phyloP scores from a whole-genome alignment of 2,329 filamentous ascomycete species.

The Orbilia blumenaviensis region DNA sequence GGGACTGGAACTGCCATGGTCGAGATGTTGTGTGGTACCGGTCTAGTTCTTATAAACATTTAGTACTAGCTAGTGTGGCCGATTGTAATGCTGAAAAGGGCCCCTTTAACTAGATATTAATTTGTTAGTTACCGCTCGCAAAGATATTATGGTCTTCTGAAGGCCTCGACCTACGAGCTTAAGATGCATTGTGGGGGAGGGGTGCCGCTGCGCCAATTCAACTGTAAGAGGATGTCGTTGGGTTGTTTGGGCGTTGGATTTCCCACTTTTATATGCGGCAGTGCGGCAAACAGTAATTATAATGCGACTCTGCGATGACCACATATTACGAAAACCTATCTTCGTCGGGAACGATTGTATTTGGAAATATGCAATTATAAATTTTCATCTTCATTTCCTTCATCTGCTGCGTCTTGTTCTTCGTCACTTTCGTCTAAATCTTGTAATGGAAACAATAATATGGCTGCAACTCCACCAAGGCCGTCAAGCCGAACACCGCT shows the following conservation, averaged over 20 bases:
- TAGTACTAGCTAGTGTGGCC: no score
- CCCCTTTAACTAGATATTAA: not conserved
- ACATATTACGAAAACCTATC: not conserved
- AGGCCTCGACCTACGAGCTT: not conserved
- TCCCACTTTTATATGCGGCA: slow-evolving; percentile 14
- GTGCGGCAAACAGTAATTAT: not conserved
- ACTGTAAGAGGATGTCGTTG: not conserved
- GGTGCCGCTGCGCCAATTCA: not conserved
- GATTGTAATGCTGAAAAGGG: not conserved
- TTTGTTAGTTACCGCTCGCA: not conserved
- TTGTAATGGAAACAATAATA: slow-evolving; percentile 85
- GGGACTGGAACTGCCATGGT: slow-evolving; percentile 63
- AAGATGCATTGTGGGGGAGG: not conserved
- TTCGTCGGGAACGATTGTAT: not conserved
- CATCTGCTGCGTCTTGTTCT: slow-evolving; percentile 59
- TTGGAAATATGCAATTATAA: slow-evolving; percentile 24
- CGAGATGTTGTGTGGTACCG: slow-evolving; percentile 11
- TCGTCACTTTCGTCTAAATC: slow-evolving; percentile 79
- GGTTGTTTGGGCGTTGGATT: not conserved
- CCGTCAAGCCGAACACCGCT: slow-evolving; percentile 86
- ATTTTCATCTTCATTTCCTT: slow-evolving; percentile 46
- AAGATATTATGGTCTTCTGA: not conserved
- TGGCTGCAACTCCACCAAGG: slow-evolving; percentile 85
- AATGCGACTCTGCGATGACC: not conserved
- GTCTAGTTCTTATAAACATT: not conserved